These are phyloP conservation scores for Paramecium primaurelia DNA, from an alignment of 73 alveolate genomes.

Conservation along the genomic window DNA sequence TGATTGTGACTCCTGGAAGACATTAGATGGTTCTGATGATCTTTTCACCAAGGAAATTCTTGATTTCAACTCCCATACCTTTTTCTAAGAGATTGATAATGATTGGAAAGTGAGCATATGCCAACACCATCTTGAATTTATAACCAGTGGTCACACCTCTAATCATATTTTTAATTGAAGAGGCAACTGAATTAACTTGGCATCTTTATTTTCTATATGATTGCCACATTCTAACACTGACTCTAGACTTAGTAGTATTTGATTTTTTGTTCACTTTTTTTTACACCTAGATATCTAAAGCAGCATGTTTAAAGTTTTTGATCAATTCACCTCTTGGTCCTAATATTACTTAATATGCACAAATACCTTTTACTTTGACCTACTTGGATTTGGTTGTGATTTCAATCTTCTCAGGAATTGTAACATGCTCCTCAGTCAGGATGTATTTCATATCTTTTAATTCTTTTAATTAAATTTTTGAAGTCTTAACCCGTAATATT, in stretches of 20 bases:
- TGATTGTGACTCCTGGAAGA: constrained; percentile 66
- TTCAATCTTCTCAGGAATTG: constrained; percentile 49
- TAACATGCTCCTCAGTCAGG: constrained; percentile 57
- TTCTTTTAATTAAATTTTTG: background rate
- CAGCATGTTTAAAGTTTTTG: constrained; percentile 45
- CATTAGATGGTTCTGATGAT: constrained; percentile 75
- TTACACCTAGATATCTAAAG: constrained; percentile 50
- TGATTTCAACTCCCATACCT: constrained; percentile 75
- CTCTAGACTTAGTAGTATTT: background rate
- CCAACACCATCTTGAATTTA: constrained; percentile 94
- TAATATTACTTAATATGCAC: background rate
- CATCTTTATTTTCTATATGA: constrained; percentile 57
- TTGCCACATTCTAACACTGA: constrained; percentile 27
- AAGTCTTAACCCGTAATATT: background rate
- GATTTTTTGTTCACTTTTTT: constrained; percentile 30
- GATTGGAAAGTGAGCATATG: constrained; percentile 97
- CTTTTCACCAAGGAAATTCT: constrained; percentile 93
- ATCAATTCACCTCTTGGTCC: constrained; percentile 59
- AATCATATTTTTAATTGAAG: constrained; percentile 72
- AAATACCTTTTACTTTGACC: constrained; percentile 54
- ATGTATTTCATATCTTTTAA: constrained; percentile 61
- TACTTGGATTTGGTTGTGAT: constrained; percentile 45
- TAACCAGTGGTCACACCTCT: constrained; percentile 80
- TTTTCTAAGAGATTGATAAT: constrained; percentile 82
- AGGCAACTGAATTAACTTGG: constrained; percentile 52